Conservation (phyloP, 1,284 basidiomycete species). For the Leccinum pallidistipes region DNA sequence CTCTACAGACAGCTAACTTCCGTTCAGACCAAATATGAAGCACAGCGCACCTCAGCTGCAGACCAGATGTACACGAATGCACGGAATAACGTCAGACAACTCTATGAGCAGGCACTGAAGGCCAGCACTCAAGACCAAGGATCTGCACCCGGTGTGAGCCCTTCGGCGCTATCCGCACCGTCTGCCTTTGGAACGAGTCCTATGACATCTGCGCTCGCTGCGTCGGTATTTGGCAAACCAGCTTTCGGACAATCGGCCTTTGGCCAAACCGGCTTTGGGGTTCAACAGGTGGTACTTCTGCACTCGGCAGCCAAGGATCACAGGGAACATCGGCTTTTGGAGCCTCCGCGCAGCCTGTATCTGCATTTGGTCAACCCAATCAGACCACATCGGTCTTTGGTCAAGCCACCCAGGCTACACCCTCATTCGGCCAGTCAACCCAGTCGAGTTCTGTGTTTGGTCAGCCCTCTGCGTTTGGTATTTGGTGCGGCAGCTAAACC, state of each 20-base stretch:
- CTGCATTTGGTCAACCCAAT: constrained; percentile 38
- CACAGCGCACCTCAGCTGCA: constrained; percentile 42
- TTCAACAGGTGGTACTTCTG: constrained; percentile 23
- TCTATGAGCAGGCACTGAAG: constrained; percentile 53
- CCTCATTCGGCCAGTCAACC: constrained; percentile 40
- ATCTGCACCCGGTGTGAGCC: not conserved
- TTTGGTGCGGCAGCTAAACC: constrained; percentile 38
- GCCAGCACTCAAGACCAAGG: constrained; percentile 18
- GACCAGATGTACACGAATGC: constrained; percentile 47
- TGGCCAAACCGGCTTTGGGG: constrained; percentile 38
- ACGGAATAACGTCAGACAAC: constrained; percentile 46
- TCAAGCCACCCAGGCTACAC: constrained; percentile 31
- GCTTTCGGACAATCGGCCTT: constrained; percentile 38
- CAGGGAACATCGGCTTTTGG: constrained; percentile 43
- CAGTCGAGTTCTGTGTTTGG: constrained; percentile 42
- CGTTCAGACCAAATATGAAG: too few relatives aligned
- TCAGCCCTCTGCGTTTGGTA: constrained; percentile 41
- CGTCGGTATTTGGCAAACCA: constrained; percentile 19
- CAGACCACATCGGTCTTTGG: constrained; percentile 29
- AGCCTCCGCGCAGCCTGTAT: constrained; percentile 31
- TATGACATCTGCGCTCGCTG: constrained; percentile 34
- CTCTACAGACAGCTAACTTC: constrained; percentile 1
- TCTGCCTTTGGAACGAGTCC: constrained; percentile 19
- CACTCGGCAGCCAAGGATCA: constrained; percentile 36
- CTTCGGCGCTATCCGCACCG: constrained; percentile 24